phyloP scores from a whole-genome alignment of 768 basidiomycete genomes.

The Jaapia argillacea region DNA sequence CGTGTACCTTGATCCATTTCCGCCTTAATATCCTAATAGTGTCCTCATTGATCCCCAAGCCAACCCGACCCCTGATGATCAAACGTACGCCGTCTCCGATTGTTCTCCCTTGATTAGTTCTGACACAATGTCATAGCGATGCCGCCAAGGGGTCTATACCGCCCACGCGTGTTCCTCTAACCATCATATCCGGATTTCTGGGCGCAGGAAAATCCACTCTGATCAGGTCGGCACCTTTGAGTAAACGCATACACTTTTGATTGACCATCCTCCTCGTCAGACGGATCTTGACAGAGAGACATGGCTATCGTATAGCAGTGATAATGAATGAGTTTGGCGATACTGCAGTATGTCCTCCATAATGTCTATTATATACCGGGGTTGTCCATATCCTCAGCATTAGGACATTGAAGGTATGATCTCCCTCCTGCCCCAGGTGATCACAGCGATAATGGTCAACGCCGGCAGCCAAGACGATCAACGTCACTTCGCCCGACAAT shows the following conservation, averaged over 20 bases:
- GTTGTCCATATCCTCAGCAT: conserved; percentile 10
- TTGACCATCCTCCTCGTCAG: no score
- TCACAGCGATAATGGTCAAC: background rate
- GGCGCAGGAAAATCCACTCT: conserved; percentile 94
- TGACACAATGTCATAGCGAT: no score
- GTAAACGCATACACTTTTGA: no score
- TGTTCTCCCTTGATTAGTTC: no score
- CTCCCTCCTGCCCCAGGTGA: background rate
- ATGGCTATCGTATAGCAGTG: conserved; percentile 94
- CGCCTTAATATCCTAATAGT: no score
- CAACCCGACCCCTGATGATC: no score
- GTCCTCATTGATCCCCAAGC: no score
- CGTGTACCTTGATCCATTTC: no score
- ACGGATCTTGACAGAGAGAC: conserved; percentile 84
- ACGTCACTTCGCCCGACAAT: conserved; percentile 59
- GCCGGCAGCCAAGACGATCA: conserved; percentile 70
- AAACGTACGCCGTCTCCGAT: no score
- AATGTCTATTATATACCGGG: conserved; percentile 2
- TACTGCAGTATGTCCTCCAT: conserved; percentile 55
- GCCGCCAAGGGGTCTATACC: no score
- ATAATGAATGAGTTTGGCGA: conserved; percentile 99
- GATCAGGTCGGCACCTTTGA: conserved; percentile 70
- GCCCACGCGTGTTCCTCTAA: conserved; percentile 81
- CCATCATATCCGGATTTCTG: conserved; percentile 91
- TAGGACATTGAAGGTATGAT: conserved; percentile 85